These are phyloP conservation scores for Groenewaldozyma tartarivorans DNA, from an alignment of 805 yeast species.

Conservation along the genomic window DNA sequence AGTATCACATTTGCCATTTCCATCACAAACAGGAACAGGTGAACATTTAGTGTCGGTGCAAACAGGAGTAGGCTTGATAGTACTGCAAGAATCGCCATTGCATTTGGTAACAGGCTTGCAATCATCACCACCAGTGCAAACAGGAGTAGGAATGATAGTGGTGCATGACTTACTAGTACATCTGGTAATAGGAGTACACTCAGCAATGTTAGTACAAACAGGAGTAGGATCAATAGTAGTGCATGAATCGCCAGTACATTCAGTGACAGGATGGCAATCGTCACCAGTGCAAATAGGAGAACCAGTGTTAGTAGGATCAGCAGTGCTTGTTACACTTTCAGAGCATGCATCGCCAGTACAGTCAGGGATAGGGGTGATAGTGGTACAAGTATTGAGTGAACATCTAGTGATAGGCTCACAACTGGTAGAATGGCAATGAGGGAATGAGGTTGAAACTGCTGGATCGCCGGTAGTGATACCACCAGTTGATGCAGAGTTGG, in stretches of 20 bases:
- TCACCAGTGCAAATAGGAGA: neutral
- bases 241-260: neutral
- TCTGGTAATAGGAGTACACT: neutral
- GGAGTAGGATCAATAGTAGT: neutral
- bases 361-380: too few relatives aligned
- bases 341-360: too few relatives aligned
- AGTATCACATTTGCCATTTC: neutral
- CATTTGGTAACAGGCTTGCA: neutral
- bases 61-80: neutral
- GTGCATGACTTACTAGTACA: neutral
- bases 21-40: neutral
- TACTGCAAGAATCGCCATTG: neutral
- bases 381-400: too few relatives aligned
- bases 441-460: too few relatives aligned
- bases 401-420: neutral
- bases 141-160: slow-evolving; percentile 1
- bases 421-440: too few relatives aligned
- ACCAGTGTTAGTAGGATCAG: too few relatives aligned
- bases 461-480: too few relatives aligned
- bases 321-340: neutral
- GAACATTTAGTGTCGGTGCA: neutral
- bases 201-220: neutral
- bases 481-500: neutral
- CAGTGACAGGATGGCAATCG: neutral
- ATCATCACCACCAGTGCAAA: neutral